Evolutionary conservation across 1,284 basidiomycete species (phyloP), one percentile per base, ranked within the genome.

Genomic region (Ceratobasidium sp.): DNA sequence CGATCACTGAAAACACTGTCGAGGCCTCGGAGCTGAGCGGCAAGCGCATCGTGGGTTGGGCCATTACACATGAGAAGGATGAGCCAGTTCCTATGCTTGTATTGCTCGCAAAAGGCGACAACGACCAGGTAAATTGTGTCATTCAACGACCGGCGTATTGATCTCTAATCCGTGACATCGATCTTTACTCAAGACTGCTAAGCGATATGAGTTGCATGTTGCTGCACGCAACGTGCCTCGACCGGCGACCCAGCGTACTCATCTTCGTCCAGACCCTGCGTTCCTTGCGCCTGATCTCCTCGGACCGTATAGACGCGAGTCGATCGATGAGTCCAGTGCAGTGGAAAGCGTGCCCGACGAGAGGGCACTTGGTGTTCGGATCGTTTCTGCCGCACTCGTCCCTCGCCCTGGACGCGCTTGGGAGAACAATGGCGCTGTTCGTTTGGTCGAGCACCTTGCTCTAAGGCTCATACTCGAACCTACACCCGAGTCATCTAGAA

Each of bases 161-260:
- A 65, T n/a, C 3, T 46, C 64, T 65, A 23, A 65, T 59, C 33
- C 20, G 38, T 33, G 59, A 17, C 59, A 61, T 61, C 33, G 40
- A 28, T 23, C 38, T 17, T 59, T n/a, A 61, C 61, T 12, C 20
- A 38, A 64, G 69, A 50, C 57, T 26, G 38, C 69, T 13, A 74
- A 59, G 44, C 71, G 71, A 65, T 74, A 74, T 42, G 71, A 74
- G 59, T 61, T 74, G 9, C 71, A 74, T 40, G 71, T 74, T 20
- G 71, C 71, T 20, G 71, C 40, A 6, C 71, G 71, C 12, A 46
- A 46, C n/a, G 61, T 52, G n/a, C 44, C 57, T 64, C 71, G 71
- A 6, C 61, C 71, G 10, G 4, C 71, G 12, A 46, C 71, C n/a
- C 71, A 74, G 44, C 71, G 46, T 33, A 74, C 71, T 17, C 71